Base-by-base conservation (phyloP, 148 eudicot species). In the Salicornia ramosissima region DNA sequence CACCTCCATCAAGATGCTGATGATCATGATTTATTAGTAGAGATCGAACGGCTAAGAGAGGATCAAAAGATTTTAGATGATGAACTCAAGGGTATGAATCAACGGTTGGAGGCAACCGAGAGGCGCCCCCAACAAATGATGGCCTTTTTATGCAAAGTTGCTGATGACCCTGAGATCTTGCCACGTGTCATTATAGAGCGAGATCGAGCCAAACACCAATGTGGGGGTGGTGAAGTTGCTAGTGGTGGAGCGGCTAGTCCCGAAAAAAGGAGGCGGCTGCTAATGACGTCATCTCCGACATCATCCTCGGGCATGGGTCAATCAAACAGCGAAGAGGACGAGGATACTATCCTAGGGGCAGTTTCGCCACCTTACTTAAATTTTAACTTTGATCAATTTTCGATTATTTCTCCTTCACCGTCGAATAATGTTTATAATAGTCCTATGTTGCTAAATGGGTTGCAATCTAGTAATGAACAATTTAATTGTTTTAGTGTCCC, bases 91-190 rank as follows among this genome's bases (percentile, higher is more conserved):
- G 77, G 79, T 1, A 91, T 91, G 92, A 84, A 74, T 74, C 80
- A 47, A 65, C 68, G 97, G 57, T 67, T 91, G 0, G 96, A 89
- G 53, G 86, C 82, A 10, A 87, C 92, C 0, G 97, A 91, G 79
- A 78, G 78, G n/a, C 85, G 97, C 9, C 97, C 97, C 3, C 84
- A 89, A 10, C 95, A 91, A 63, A 89, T 91, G 89, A 86, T 91
- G 92, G 70, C 80, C 11, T 91, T 91, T 68, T 71, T 91, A 0
- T 76, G 75, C 34, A 83, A 84, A 75, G 83, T 91, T 14, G 90
- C 75, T 7, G 82, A 89, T 12, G 92, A 91, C 29, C 97, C 97
- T 5, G 83, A 86, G 5, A 80, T 91, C 40, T 39, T 89, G 19
- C 79, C 92, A 0, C 83, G 88, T 12, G 78, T 86, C 67, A 52